Evolutionary conservation across 805 yeast species (phyloP), one percentile per base, ranked within the genome.

Genomic region (Cyberlindnera xishuangbannaensis): DNA sequence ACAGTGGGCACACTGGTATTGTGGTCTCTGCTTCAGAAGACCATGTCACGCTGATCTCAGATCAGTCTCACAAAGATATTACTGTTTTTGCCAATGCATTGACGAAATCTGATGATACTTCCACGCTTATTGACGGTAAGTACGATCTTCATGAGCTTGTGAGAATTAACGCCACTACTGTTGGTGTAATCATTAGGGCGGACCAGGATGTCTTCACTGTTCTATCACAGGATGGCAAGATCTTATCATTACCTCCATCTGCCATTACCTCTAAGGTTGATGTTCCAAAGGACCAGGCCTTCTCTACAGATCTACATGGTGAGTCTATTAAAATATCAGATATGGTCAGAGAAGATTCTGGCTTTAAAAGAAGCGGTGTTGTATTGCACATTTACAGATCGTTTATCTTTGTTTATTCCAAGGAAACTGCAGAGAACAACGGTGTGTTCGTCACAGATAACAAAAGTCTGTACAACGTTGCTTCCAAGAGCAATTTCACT

Each of bases 11-110:
- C 53, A 86, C 96, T 22, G 98, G 98, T 63, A 71, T 92, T 63
- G 95, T 92, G 31, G 87, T 92, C 26, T 71, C 77, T 45, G 75
- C 85, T 16, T 73, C 74, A 33, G 83, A 80, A 31, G 95, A 88
- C 53, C 84, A 86, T 40, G 97, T 88, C 17, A 84, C 95, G 0
- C 70, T 92, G 44, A 75, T 92, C 45, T 81, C 95, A 30, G 96
- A 92, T 55, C 87, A 87, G 59, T 79, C 95, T 1, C 76, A 76
- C 50, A 78, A 81, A 47, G 97, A 92, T 57, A 74, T 92, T 25
- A 82, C 95, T 13, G 96, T 92, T 4, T 90, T 94, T 51, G 85
- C 97, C 16, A 86, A 88, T 51, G 90, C 85, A 53, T 65, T 92
- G 54, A 80, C 87, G 39, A 85, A 83, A 52, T 95, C 97, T 15